These are phyloP conservation scores for Mycena albidolilacea DNA, from an alignment of 768 basidiomycete species.

Conservation along the genomic window DNA sequence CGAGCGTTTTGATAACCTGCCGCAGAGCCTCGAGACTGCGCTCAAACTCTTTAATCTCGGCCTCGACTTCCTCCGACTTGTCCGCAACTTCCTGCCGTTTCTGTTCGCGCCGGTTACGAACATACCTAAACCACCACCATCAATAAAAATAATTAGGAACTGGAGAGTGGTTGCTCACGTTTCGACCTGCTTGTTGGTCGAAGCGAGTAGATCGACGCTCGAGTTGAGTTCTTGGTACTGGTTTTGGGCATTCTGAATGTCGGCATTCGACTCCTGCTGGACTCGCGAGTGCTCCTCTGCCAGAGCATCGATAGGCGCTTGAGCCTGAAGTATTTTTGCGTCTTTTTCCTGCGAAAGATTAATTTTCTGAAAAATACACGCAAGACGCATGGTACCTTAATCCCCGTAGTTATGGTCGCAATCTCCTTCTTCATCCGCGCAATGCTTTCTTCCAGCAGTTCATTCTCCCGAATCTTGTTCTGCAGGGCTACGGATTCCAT, in stretches of 20 bases:
- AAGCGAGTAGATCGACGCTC: constrained; percentile 72
- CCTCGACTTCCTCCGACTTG: constrained; percentile 62
- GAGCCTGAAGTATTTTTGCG: constrained; percentile 68
- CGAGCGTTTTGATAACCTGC: constrained; percentile 67
- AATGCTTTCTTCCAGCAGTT: constrained; percentile 68
- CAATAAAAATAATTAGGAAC: not conserved
- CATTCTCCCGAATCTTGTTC: constrained; percentile 73
- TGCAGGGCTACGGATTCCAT: constrained; percentile 70
- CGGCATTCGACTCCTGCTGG: constrained; percentile 65
- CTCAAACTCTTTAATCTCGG: constrained; percentile 54
- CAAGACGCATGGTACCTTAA: constrained; percentile 65
- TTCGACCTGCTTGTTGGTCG: constrained; percentile 75
- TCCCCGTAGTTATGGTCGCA: constrained; percentile 49
- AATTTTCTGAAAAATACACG: constrained; percentile 13
- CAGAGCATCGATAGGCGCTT: constrained; percentile 75
- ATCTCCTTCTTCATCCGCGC: constrained; percentile 73
- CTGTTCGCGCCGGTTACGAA: constrained; percentile 75
- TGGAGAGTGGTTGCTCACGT: constrained; percentile 58
- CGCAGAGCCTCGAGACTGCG: constrained; percentile 56
- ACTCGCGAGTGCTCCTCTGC: constrained; percentile 67
- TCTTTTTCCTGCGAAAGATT: constrained; percentile 70
- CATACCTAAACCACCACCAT: constrained; percentile 68
- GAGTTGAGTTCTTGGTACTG: constrained; percentile 76
- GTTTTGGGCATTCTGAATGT: constrained; percentile 67
- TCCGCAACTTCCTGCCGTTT: constrained; percentile 72